Conservation (phyloP, 768 basidiomycete genomes). For the Candolleomyces efflorescens region DNA sequence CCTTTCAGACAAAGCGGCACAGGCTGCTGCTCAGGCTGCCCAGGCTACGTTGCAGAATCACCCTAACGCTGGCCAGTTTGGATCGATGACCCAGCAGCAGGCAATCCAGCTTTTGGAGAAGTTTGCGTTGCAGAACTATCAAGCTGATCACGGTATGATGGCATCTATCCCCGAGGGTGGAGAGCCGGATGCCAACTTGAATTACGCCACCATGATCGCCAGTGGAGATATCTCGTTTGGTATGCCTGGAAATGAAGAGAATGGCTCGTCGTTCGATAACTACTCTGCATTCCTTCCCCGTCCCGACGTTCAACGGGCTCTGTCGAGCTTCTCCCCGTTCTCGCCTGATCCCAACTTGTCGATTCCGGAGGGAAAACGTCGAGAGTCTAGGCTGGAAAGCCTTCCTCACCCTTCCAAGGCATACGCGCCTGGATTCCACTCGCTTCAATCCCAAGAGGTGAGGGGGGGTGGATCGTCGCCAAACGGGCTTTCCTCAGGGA, state of each 20-base stretch:
- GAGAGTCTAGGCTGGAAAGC: conserved; percentile 29
- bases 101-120: conserved; percentile 59
- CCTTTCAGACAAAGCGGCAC: conserved; percentile 77
- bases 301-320: conserved; percentile 31
- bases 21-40: conserved; percentile 81
- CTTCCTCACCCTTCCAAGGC: conserved; percentile 47
- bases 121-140: conserved; percentile 39
- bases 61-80: conserved; percentile 25
- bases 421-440: conserved; percentile 49
- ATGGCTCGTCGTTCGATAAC: conserved; percentile 9
- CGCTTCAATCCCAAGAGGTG: conserved; percentile 33
- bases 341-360: conserved; percentile 65
- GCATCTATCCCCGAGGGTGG: conserved; percentile 5
- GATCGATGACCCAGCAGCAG: conserved; percentile 54
- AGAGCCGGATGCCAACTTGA: conserved; percentile 5
- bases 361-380: conserved; percentile 28
- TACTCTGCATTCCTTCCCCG: conserved; percentile 21
- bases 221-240: conserved; percentile 3
- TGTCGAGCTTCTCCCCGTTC: conserved; percentile 66
- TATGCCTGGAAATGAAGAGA: conserved; percentile 2
- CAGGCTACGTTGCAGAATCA: conserved; percentile 68
- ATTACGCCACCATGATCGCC: conserved; percentile 5
- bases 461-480: conserved; percentile 22
- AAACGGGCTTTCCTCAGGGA: conserved; percentile 10
- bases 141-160: background rate